A percentile compares a stretch with the other conserved stretches of the same genome.
These are phyloP conservation scores for Petunia secreta DNA, from an alignment of 257 asterid species.

Conservation along the genomic window DNA sequence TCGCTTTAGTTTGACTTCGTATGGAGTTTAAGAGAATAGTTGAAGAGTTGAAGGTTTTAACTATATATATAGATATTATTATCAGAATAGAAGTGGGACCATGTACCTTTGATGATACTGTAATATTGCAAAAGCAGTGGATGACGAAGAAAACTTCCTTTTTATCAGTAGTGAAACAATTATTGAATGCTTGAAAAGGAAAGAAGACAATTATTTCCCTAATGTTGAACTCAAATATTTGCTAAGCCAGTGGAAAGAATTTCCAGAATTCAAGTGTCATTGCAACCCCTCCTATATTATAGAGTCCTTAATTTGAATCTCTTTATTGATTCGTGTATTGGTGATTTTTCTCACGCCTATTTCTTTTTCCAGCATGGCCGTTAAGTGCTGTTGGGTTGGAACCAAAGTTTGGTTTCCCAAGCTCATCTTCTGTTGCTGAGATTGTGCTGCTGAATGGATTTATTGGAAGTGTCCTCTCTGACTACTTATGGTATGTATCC, in stretches of 20 bases:
- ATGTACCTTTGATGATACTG: neutral
- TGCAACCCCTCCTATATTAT: neutral
- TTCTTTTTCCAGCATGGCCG: constrained; percentile 60
- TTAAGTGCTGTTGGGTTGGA: constrained; percentile 72
- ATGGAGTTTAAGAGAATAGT: neutral
- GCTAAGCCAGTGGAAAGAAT: neutral
- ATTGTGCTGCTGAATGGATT: constrained; percentile 65
- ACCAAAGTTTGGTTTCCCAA: constrained; percentile 68
- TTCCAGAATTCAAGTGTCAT: neutral
- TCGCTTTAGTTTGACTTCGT: neutral
- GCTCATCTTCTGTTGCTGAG: constrained; percentile 60
- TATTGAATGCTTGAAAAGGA: neutral
- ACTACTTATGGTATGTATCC: constrained; percentile 65
- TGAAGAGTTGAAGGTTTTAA: neutral
- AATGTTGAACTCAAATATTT: neutral
- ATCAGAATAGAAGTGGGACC: neutral
- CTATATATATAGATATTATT: neutral
- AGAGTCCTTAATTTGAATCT: constrained; percentile 5
- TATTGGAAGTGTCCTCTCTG: constrained; percentile 77
- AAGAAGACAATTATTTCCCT: neutral
- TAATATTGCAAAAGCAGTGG: neutral
- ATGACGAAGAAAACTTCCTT: neutral
- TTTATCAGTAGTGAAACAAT: neutral
- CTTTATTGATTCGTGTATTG: neutral
- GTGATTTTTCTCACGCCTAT: neutral